Percentiles rank a stretch among this genome's conserved stretches.
Conservation (phyloP, 768 basidiomycete species). For the Galerina marginata region DNA sequence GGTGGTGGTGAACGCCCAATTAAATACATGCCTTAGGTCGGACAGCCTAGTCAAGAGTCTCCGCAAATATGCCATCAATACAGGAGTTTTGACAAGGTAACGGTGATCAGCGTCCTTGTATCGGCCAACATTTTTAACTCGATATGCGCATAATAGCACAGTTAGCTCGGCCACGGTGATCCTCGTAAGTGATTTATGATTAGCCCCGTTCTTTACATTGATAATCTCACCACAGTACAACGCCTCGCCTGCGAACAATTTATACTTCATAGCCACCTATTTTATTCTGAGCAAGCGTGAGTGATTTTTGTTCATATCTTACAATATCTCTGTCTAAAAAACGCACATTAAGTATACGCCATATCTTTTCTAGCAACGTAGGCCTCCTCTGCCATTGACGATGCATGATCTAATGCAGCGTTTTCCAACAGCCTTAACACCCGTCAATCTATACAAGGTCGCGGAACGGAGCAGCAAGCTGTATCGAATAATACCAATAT, state of each 20-base stretch:
- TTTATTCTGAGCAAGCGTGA: slow-evolving; percentile 71
- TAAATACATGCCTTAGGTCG: slow-evolving; percentile 40
- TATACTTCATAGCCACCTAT: slow-evolving; percentile 66
- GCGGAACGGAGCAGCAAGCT: slow-evolving; percentile 57
- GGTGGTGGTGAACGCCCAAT: neutral
- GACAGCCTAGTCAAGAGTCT: slow-evolving; percentile 65
- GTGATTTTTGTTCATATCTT: slow-evolving; percentile 24
- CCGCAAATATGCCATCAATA: slow-evolving; percentile 67
- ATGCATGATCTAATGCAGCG: slow-evolving; percentile 2
- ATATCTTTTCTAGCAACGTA: slow-evolving; percentile 71
- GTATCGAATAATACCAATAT: slow-evolving; percentile 52
- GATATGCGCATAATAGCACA: slow-evolving; percentile 31
- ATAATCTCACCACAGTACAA: slow-evolving; percentile 51
- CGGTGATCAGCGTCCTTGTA: neutral
- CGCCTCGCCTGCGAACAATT: slow-evolving; percentile 53
- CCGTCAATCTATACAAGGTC: slow-evolving; percentile 55
- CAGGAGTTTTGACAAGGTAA: slow-evolving; percentile 67
- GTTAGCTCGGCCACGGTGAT: slow-evolving; percentile 57
- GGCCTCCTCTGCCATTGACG: slow-evolving; percentile 23
- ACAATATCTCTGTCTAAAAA: neutral
- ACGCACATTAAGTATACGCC: slow-evolving; percentile 52
- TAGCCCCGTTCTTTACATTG: neutral
- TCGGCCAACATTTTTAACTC: neutral
- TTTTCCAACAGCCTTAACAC: slow-evolving; percentile 57
- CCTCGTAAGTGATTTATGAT: slow-evolving; percentile 45